Evolutionary conservation across 2,329 filamentous ascomycete species (phyloP), one percentile per base, ranked within the genome.

Genomic region (Paraphoma chrysanthemicola): DNA sequence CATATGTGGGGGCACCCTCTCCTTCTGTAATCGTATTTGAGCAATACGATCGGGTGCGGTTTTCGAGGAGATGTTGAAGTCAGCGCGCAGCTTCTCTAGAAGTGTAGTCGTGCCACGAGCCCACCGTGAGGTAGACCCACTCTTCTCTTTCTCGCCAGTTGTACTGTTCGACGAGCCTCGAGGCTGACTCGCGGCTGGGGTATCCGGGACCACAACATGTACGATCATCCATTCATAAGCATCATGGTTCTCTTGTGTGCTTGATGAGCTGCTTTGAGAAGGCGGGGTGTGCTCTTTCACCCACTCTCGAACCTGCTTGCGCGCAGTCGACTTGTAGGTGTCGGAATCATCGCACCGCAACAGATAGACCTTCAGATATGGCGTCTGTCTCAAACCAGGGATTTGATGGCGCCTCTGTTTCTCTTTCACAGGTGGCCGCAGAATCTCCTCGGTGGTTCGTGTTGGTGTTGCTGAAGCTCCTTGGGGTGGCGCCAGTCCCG

Each of bases 321-420:
- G 86, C 6, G 91, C 88, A 11, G 87, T 87, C 1, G 86, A 82
- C 77, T 97, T 98, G 83, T 99, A 99, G 8, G 88, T 88, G 46
- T 99, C 96, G 70, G 93, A 96, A 73, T 99, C 95, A 79, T 98
- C 95, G 78, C 95, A 98, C 70, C 93, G 87, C 51, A 99, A 84
- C 2, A 99, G 81, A 54, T 93, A 90, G 6, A 99, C 81, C 75
- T 97, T 98, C 57, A 99, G 83, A 75, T 99, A 99, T 0, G 96
- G 93, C 0, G 94, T 98, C 60, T 92, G 91, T 39, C 94, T 89
- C 53, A 99, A 80, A 3, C 95, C 96, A 1, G 95, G 95, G 51
- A 99, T 98, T 74, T 99, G 95, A 74, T 99, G 95, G 48, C 95
- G 86, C 46, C 94, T 86, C 60, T 86, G 84, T 62, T 85, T 76